Base-by-base conservation (phyloP, 176 grass and related monocot genomes). In the Saccharum officinarum region DNA sequence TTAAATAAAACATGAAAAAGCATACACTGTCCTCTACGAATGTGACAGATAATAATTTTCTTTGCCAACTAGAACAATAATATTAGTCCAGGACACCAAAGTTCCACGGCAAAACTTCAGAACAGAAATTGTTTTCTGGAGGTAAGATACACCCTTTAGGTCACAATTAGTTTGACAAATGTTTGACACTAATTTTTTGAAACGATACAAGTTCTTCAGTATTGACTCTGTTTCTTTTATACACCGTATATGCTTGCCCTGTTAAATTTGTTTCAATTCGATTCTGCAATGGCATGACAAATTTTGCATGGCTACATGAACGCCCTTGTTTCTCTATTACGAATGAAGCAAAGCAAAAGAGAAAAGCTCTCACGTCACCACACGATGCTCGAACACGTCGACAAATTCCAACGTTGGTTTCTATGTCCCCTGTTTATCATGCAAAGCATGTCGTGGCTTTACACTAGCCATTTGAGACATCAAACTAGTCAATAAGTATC, bases 401-500 rank as follows among this genome's bases (percentile, higher is more conserved):
- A 55, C 62, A 26, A 11, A n/a, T 40, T 50, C 14, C 73, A 22
- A 17, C 0, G 61, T 76, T 39, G 30, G 36, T 73, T 45, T 54
- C 2, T 33, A 67, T 71, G 37, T 79, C 67, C 67, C 49, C 67
- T 47, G 52, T 71, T 63, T 67, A 28, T 26, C 67, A 20, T 63
- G 76, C 30, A 79, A 33, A 41, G 39, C 20, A 6, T 86, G 52
- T 64, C 84, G 76, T 79, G 76, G 76, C 66, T 44, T 62, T 62
- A 71, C 75, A 80, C 30, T 26, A 30, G 79, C 84, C 54, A 80
- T 49, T 85, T 86, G 67, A 8, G 28, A 13, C n/a, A 79, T 25
- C 31, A 39, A 20, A 6, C 7, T 41, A 49, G 8, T 37, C 60
- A 18, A 31, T 42, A 42, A 38, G 23, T 33, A 75, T 52, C 26